phyloP scores from a whole-genome alignment of 805 yeast genomes.

The Cyberlindnera sargentensis region DNA sequence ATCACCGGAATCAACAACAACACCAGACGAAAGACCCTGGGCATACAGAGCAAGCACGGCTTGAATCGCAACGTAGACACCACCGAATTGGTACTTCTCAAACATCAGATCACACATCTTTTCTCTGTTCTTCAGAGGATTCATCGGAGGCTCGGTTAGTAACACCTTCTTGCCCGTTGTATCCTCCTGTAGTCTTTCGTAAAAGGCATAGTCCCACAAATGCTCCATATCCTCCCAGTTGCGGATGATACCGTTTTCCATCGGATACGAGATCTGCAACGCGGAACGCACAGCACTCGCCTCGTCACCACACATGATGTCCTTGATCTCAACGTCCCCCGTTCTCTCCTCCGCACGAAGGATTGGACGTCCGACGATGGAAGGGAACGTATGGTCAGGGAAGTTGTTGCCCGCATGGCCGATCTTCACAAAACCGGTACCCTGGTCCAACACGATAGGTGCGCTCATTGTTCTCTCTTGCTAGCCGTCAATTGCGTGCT shows the following conservation, averaged over 20 bases:
- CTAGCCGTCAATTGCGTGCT: too few relatives aligned
- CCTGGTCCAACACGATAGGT: constrained; percentile 82
- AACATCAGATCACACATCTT: constrained; percentile 90
- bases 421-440: constrained; percentile 96
- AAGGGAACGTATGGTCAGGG: constrained; percentile 95
- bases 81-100: constrained; percentile 84
- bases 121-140: constrained; percentile 84
- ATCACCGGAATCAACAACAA: constrained; percentile 97
- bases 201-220: constrained; percentile 95
- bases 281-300: constrained; percentile 87
- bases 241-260: constrained; percentile 96
- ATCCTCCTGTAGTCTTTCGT: constrained; percentile 79
- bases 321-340: constrained; percentile 73
- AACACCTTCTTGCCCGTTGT: constrained; percentile 76
- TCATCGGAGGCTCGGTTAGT: constrained; percentile 97
- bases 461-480: neutral
- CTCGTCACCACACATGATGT: constrained; percentile 96
- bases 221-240: constrained; percentile 99
- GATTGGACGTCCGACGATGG: constrained; percentile 96
- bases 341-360: constrained; percentile 92
- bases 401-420: constrained; percentile 96
- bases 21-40: constrained; percentile 94
- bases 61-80: constrained; percentile 93
- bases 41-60: constrained; percentile 98
- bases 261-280: constrained; percentile 90